Evolutionary conservation across 2,329 filamentous ascomycete species (phyloP), one percentile per base, ranked within the genome.

Genomic region (Escovopsis sp.): DNA sequence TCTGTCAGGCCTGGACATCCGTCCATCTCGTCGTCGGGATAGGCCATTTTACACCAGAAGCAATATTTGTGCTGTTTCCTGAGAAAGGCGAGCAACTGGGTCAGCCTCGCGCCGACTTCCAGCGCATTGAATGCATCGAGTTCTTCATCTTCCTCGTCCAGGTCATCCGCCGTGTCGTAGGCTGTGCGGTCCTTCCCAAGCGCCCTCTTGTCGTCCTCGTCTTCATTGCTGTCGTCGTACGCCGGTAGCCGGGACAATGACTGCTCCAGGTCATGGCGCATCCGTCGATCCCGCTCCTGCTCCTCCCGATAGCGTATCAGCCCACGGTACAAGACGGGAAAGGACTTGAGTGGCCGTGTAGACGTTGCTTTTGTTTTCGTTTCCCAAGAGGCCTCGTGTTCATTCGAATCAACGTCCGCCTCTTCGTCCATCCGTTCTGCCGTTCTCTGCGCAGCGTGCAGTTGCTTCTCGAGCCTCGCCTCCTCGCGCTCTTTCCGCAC

Each of bases 11-110:
- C 91, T 0, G 91, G 89, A 67, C 91, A 98, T 0, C 84, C 88
- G 11, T 91, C 85, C 81, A 95, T 79, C 31, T 66, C 61, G 31
- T 65, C 66, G 53, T 86, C 78, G 0, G 78, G 73, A 57, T 95
- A 98, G 40, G 68, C 67, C 60, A 73, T 82, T 59, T 95, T 96
- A 63, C 91, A 98, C 84, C 88, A 98, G 57, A 95, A 94, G 64
- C 91, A 98, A 57, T 98, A 98, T 36, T 70, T 62, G 54, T 86
- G 76, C 54, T 73, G 72, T 39, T 76, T 67, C 32, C 91, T 73
- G 41, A 98, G 59, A 59, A 84, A 79, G 14, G 64, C 58, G 9
- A 94, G 71, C 12, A 93, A 59, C 50, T 67, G 75, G 8, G 66
- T 63, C 47, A 96, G 62, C 49, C 76, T 74, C 51, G 93, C 81